Percentiles rank a stretch among this genome's conserved stretches.
Conservation (phyloP, 192 early-diverging fungal species). For the Coemansia erecta region DNA sequence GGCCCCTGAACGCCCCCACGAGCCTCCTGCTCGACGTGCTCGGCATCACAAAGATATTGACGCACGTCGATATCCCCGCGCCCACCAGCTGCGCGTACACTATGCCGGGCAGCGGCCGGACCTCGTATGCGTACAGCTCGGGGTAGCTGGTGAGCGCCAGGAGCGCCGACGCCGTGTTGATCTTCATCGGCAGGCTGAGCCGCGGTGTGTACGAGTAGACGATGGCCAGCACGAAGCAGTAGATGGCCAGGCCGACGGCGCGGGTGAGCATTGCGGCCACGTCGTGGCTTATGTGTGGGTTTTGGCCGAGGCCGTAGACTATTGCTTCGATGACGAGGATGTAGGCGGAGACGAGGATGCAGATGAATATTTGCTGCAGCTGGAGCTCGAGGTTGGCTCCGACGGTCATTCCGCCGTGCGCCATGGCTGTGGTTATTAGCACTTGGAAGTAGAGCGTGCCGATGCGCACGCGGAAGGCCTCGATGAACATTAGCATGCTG, state of each 20-base stretch:
- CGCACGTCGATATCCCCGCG: slow-evolving; percentile 25
- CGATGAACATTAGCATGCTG: slow-evolving; percentile 28
- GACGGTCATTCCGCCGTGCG: slow-evolving; percentile 39
- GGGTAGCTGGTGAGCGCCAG: slow-evolving; percentile 25
- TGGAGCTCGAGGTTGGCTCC: slow-evolving; percentile 46
- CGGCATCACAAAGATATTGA: slow-evolving; percentile 42
- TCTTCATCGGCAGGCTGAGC: slow-evolving; percentile 25
- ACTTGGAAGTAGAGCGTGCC: slow-evolving; percentile 34
- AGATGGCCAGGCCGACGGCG: slow-evolving; percentile 25
- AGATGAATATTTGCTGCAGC: slow-evolving; percentile 31
- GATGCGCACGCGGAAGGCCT: slow-evolving; percentile 15
- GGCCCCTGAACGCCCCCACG: slow-evolving; percentile 13
- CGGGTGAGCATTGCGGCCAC: slow-evolving; percentile 20
- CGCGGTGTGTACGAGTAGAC: slow-evolving; percentile 33
- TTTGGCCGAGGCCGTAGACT: slow-evolving; percentile 12
- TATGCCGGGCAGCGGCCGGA: slow-evolving; percentile 28
- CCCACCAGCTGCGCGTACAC: slow-evolving; percentile 40
- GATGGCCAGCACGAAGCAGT: slow-evolving; percentile 24
- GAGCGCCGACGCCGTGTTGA: slow-evolving; percentile 27
- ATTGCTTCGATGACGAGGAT: slow-evolving; percentile 24
- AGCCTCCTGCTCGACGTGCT: slow-evolving; percentile 38
- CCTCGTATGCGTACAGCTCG: background rate
- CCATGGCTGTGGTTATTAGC: slow-evolving; percentile 31
- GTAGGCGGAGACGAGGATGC: slow-evolving; percentile 17
- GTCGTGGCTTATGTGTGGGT: slow-evolving; percentile 13